phyloP scores from a whole-genome alignment of 1,284 basidiomycete species.

The Quambalaria eucalypti region DNA sequence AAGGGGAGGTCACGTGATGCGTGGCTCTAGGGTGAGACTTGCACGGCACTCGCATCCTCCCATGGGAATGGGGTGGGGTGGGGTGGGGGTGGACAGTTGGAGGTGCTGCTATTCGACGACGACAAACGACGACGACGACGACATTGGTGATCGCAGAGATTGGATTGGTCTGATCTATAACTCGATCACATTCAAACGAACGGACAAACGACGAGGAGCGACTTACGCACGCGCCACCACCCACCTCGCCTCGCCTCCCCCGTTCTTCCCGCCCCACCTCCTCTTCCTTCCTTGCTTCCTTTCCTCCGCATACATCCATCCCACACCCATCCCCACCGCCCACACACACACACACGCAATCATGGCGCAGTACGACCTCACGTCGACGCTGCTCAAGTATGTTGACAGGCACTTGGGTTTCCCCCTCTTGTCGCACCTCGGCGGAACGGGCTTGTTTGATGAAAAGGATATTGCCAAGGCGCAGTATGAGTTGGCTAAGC shows the following conservation, averaged over 20 bases:
- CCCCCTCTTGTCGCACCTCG: slow-evolving; percentile 77
- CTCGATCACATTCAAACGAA: no score
- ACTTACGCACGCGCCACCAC: no score
- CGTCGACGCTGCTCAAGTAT: slow-evolving; percentile 58
- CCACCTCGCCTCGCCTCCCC: neutral
- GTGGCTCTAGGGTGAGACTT: no score
- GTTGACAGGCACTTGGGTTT: slow-evolving; percentile 89
- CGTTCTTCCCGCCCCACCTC: neutral
- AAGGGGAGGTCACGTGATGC: no score
- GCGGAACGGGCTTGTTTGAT: slow-evolving; percentile 60
- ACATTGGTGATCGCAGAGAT: no score
- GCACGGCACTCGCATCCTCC: no score
- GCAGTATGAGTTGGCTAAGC: slow-evolving; percentile 92
- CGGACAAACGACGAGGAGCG: no score
- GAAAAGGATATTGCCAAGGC: slow-evolving; percentile 68
- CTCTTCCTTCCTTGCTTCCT: slow-evolving; percentile 1
- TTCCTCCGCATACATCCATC: slow-evolving; percentile 2
- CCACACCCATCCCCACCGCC: slow-evolving; percentile 7
- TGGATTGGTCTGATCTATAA: no score
- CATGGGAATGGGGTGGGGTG: no score
- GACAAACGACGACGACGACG: no score
- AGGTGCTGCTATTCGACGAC: no score
- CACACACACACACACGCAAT: slow-evolving; percentile 4
- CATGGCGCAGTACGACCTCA: slow-evolving; percentile 62
- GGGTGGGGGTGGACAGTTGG: no score